Evolutionary conservation across 2,329 filamentous ascomycete genomes (phyloP), one percentile per base, ranked within the genome.

Genomic region (Dactylonectria macrodidyma): DNA sequence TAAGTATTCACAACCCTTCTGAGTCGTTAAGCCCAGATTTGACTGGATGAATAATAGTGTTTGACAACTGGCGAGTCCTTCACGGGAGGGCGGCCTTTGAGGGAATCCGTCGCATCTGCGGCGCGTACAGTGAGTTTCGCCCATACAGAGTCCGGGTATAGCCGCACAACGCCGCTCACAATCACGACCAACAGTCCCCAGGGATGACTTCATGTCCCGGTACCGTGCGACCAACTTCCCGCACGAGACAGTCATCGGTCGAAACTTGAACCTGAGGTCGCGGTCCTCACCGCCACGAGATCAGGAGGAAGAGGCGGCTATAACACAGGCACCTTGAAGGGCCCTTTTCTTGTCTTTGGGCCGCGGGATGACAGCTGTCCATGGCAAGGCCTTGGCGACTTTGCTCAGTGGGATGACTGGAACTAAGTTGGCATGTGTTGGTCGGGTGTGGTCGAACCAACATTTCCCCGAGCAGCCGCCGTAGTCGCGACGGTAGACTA

Each of bases 41-140:
- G n/a, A 77, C 46, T 2, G 33, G 14, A 22, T 38, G 19, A 2
- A 24, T 6, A 44, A 11, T 73, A 93, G 93, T 98, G 54, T 98
- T 99, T 80, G 94, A 99, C 78, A 98, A 99, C 77, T 98, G 95
- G 95, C 89, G 96, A 66, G 92, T 98, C 38, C 83, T 98, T 73
- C 96, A 99, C 80, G 96, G 95, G 1, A 87, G 96, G 74, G 91
- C 91, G 59, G 89, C 89, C 0, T 99, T 98, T 77, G 92, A 91
- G 6, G 96, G 96, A 1, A 90, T 92, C 77, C 87, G 96, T 72
- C 90, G 95, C 72, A 93, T 99, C 77, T 98, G 95, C 80, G 96
- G 96, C 67, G 95, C 89, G 10, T 98, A 98, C 76, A 92, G 94
- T 95, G 84, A 86, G 92, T 89, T 12, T 38, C 5, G 12, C 30